Evolutionary conservation across 2,329 filamentous ascomycete species (phyloP), one percentile per base, ranked within the genome.

Genomic region (Hypoxylon sp.): DNA sequence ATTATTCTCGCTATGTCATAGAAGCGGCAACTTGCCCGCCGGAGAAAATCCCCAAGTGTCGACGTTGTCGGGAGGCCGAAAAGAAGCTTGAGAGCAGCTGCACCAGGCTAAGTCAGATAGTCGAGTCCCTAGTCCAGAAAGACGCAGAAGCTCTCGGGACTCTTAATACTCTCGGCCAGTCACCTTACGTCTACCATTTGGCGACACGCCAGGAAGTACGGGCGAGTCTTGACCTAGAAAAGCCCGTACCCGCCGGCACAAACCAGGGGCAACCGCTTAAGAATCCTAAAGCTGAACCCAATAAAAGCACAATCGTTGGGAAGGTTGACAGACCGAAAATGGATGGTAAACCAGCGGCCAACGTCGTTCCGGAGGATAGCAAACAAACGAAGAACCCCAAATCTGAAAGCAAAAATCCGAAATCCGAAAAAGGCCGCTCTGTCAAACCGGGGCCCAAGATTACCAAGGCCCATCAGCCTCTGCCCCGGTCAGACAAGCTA

Each of bases 61-160:
- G 59, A 49, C 41, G 53, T 17, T 57, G 59, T 53, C 53, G 58
- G 4, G 53, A 62, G 43, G 53, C 59, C 1, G 53, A 62, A 19
- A 62, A 53, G 53, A 53, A 62, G 24, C 39, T 62, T 4, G 41
- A 48, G 53, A 56, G 17, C 13, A 52, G 48, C 19, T 28, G 39
- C 41, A 34, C 2, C 13, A 48, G 24, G 20, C 32, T 56, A 13
- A 24, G 53, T 32, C 41, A 43, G 19, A 62, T 62, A 26, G 48
- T 62, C 24, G 59, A 62, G 32, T 56, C 59, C 19, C 19, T 56
- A 15, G 59, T 62, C 19, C 47, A 53, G 19, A 62, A 56, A 53
- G 59, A 62, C 20, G 28, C 59, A 11, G 59, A 62, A 39, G 41
- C 53, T 11, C 59, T 62, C 13, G 59, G 52, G 6, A 62, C 53